These are phyloP conservation scores for Lipomyces orientalis DNA, from an alignment of 805 yeast species.

Conservation along the genomic window DNA sequence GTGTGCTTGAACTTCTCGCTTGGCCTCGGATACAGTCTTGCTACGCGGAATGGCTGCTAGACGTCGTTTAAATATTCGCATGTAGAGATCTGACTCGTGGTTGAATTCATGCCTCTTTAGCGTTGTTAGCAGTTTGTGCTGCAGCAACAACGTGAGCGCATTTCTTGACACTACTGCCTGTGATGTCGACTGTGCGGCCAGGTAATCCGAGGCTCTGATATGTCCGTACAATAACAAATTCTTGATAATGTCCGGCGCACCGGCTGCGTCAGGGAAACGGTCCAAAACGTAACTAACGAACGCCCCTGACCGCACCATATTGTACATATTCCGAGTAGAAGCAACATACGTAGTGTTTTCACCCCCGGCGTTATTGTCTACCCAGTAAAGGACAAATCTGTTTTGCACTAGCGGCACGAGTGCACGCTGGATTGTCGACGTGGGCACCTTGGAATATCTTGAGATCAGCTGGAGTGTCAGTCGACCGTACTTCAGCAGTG, in stretches of 20 bases:
- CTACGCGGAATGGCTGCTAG: constrained; percentile 34
- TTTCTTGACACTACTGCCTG: constrained; percentile 45
- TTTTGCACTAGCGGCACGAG: constrained; percentile 80
- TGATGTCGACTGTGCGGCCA: constrained; percentile 42
- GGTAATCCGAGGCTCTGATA: constrained; percentile 60
- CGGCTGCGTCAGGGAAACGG: constrained; percentile 48
- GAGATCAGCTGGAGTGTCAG: constrained; percentile 61
- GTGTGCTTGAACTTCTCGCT: constrained; percentile 65
- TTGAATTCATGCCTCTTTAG: constrained; percentile 49
- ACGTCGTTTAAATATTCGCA: constrained; percentile 32
- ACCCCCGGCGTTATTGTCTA: constrained; percentile 46
- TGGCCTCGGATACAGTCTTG: constrained; percentile 56
- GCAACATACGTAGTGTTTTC: constrained; percentile 38
- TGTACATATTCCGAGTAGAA: constrained; percentile 66
- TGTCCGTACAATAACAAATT: constrained; percentile 75
- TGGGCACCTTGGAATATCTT: constrained; percentile 54
- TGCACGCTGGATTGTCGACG: constrained; percentile 61
- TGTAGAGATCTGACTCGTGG: constrained; percentile 43
- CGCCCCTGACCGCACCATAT: constrained; percentile 75
- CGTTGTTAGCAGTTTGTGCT: constrained; percentile 59
- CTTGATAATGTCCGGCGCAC: constrained; percentile 65
- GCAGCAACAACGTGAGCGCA: constrained; percentile 54
- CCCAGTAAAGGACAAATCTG: constrained; percentile 73
- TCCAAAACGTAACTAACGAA: constrained; percentile 61
- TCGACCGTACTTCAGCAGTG: constrained; percentile 71